Conservation (phyloP, 2,329 filamentous ascomycete genomes). For the Pleoardoris graminearum region DNA sequence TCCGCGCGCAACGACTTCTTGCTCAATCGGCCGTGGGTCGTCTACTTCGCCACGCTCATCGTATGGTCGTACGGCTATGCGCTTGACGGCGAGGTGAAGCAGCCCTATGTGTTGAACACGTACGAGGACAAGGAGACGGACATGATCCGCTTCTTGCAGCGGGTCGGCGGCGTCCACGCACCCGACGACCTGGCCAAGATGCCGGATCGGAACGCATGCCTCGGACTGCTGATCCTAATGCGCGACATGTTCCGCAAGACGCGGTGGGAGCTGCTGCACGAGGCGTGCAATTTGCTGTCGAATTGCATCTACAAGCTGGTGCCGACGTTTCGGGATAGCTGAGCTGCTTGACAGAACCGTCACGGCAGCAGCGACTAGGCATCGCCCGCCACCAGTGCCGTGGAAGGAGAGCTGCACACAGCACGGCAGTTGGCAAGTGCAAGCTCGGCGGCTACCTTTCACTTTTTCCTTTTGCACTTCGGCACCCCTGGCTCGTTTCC, state of each 20-base stretch:
- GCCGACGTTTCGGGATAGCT: slow-evolving; percentile 11
- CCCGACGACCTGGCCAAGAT: slow-evolving; percentile 77
- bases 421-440: too few species aligned
- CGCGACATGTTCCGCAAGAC: slow-evolving; percentile 80
- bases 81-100: slow-evolving; percentile 74
- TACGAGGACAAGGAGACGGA: slow-evolving; percentile 70
- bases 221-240: slow-evolving; percentile 79
- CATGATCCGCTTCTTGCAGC: slow-evolving; percentile 77
- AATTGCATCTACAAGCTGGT: slow-evolving; percentile 73
- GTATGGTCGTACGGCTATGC: slow-evolving; percentile 96
- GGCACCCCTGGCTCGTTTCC: too few species aligned
- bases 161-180: slow-evolving; percentile 70
- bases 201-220: slow-evolving; percentile 78
- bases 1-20: slow-evolving; percentile 85
- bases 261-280: slow-evolving; percentile 88
- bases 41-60: slow-evolving; percentile 89
- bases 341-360: too few species aligned
- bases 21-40: slow-evolving; percentile 89
- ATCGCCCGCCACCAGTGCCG: too few species aligned
- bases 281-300: slow-evolving; percentile 76
- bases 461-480: too few species aligned
- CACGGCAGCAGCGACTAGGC: too few species aligned
- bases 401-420: too few species aligned
- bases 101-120: slow-evolving; percentile 57
- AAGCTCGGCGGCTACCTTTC: too few species aligned